These are phyloP conservation scores for Berkeleyomyces rouxiae DNA, from an alignment of 2,329 filamentous ascomycete species.

Conservation along the genomic window DNA sequence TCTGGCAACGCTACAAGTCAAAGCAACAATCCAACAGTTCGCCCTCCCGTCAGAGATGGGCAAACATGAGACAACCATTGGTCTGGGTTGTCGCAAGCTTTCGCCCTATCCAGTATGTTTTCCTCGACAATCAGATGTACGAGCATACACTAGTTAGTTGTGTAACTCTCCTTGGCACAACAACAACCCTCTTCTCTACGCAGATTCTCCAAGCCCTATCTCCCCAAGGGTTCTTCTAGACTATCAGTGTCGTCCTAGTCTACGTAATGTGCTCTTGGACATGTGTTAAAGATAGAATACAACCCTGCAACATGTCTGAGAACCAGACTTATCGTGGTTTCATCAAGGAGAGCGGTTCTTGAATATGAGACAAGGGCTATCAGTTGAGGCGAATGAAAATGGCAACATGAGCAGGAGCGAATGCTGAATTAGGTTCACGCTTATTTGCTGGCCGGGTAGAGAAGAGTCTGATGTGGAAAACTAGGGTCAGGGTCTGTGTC, in stretches of 20 bases:
- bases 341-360: neutral
- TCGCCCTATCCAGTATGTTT: neutral
- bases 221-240: no score
- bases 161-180: neutral
- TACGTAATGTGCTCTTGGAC: neutral
- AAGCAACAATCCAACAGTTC: neutral
- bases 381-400: neutral
- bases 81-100: neutral
- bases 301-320: neutral
- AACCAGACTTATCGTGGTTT: neutral
- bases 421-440: neutral
- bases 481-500: neutral
- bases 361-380: neutral
- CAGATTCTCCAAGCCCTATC: neutral
- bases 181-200: neutral
- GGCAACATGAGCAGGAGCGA: neutral
- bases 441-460: neutral
- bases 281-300: neutral
- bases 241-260: neutral
- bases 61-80: neutral
- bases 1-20: no score
- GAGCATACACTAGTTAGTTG: neutral
- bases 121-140: neutral
- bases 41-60: neutral
- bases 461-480: no score